Conservation (phyloP, 2,329 filamentous ascomycete genomes). For the Nemania bipapillata region DNA sequence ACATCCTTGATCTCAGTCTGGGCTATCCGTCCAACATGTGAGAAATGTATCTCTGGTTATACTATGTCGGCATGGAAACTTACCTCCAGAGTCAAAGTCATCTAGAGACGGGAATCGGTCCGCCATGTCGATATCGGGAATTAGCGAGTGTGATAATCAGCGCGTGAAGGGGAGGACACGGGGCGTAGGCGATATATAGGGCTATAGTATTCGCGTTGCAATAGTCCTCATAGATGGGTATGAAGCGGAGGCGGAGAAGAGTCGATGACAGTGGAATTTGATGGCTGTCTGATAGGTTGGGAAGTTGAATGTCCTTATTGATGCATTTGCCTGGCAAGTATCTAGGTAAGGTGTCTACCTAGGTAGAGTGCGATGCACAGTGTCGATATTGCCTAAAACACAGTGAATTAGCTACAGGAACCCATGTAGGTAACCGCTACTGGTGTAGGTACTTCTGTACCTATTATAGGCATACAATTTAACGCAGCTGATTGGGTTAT, state of each 20-base stretch:
- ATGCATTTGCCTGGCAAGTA: conserved; percentile 22
- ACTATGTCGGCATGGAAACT: conserved; percentile 42
- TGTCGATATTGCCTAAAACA: conserved; percentile 5
- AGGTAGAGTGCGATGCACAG: conserved; percentile 11
- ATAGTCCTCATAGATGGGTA: background rate
- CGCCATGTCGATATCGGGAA: conserved; percentile 72
- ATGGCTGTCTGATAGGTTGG: conserved; percentile 19
- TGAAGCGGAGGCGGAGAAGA: background rate
- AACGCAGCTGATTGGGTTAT: conserved; percentile 19
- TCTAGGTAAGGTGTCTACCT: background rate
- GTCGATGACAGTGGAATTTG: background rate
- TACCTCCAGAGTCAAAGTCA: conserved; percentile 76
- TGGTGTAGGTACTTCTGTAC: too few relatives aligned
- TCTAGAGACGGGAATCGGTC: conserved; percentile 83
- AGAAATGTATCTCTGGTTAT: conserved; percentile 9
- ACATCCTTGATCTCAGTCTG: conserved; percentile 73
- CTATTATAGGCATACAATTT: too few relatives aligned
- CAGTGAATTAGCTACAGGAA: background rate
- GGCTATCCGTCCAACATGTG: conserved; percentile 58
- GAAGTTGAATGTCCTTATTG: conserved; percentile 15
- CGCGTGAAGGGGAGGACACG: background rate
- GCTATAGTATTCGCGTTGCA: background rate
- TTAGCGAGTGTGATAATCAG: conserved; percentile 10
- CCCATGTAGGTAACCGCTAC: background rate
- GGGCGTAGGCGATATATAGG: background rate